Percentiles rank a stretch among this genome's conserved stretches.
Evolutionary conservation across 2,329 filamentous ascomycete species (phyloP).

Genomic region (Cladosporium colombiae): DNA sequence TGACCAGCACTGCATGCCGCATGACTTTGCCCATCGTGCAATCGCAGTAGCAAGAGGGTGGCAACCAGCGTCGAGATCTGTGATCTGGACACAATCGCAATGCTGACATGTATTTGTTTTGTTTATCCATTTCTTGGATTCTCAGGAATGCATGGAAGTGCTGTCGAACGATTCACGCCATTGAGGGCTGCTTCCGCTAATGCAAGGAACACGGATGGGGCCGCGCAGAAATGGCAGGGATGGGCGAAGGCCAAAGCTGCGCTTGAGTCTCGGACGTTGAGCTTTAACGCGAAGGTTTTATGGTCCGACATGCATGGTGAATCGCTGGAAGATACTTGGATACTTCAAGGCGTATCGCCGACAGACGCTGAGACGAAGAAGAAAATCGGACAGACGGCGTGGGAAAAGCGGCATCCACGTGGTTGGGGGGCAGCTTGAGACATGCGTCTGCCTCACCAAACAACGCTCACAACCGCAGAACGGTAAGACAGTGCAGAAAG

Average conservation of each 20-base stretch:
- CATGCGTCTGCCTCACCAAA: not conserved
- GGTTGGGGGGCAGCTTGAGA: not conserved
- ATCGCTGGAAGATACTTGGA: not conserved
- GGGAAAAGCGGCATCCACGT: not conserved
- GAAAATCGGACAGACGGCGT: not conserved
- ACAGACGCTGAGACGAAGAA: not conserved
- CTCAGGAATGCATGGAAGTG: constrained; percentile 4
- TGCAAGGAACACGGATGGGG: constrained; percentile 17
- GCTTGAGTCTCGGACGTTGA: constrained; percentile 12
- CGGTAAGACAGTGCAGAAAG: constrained; percentile 5
- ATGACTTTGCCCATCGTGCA: not conserved
- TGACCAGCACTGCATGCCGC: not conserved
- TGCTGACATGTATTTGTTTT: constrained; percentile 1
- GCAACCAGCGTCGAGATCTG: not conserved
- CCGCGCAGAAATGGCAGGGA: constrained; percentile 4
- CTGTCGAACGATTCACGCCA: not conserved
- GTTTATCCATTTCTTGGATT: constrained; percentile 5
- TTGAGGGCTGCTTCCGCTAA: not conserved
- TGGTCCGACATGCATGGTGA: not conserved
- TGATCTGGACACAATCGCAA: not conserved
- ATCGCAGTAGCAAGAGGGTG: not conserved
- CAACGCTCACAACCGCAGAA: not conserved
- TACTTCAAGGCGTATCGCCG: not conserved
- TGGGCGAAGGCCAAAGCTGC: constrained; percentile 5
- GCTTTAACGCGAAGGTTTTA: not conserved